These are phyloP conservation scores for Daucus carota DNA, from an alignment of 129 eudicot species.

Conservation along the genomic window DNA sequence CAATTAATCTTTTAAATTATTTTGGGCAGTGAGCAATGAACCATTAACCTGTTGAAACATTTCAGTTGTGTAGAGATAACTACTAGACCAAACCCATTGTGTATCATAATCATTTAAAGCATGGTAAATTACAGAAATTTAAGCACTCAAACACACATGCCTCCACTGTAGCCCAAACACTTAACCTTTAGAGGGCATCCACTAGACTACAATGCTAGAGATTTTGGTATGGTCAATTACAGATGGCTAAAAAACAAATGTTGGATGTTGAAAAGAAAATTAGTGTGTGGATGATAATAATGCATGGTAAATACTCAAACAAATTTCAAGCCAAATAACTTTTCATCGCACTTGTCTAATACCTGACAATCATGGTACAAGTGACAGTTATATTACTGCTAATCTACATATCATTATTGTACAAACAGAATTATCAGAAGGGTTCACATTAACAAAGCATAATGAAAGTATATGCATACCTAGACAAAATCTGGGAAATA, in stretches of 20 bases:
- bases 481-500: conserved; percentile 2
- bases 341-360: not conserved
- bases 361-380: not conserved
- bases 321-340: not conserved
- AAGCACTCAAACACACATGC: not conserved
- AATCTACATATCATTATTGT: not conserved
- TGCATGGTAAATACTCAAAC: not conserved
- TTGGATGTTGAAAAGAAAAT: not conserved
- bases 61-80: not conserved
- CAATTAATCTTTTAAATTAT: not conserved
- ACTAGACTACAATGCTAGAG: not conserved
- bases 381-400: not conserved
- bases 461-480: not conserved
- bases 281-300: not conserved
- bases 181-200: not conserved
- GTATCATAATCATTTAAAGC: not conserved
- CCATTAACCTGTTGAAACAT: not conserved
- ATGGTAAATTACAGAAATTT: not conserved
- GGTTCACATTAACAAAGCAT: not conserved
- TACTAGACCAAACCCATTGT: not conserved
- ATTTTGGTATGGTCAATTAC: not conserved
- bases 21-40: not conserved
- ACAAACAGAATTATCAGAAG: not conserved
- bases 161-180: not conserved
- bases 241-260: not conserved